Conservation (phyloP, 257 asterid species). For the Euphrasia confusa region DNA sequence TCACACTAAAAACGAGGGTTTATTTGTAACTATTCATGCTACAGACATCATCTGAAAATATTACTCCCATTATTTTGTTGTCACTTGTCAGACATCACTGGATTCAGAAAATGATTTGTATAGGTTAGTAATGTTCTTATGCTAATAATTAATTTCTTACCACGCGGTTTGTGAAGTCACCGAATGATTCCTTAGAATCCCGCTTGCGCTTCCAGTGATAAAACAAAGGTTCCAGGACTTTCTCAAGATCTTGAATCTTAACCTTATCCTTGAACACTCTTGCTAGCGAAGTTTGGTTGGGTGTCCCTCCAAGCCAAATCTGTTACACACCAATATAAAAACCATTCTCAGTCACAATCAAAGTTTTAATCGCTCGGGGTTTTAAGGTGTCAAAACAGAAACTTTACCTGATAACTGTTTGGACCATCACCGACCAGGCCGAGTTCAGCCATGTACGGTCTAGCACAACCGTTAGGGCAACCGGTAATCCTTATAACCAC, state of each 20-base stretch:
- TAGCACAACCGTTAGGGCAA: slow-evolving; percentile 98
- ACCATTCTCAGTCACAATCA: slow-evolving; percentile 6
- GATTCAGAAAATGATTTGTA: background rate
- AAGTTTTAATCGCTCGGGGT: background rate
- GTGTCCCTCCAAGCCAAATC: slow-evolving; percentile 97
- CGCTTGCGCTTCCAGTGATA: slow-evolving; percentile 86
- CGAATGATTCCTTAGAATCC: slow-evolving; percentile 72
- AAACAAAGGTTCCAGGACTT: slow-evolving; percentile 85
- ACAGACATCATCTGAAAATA: background rate
- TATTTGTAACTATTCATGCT: background rate
- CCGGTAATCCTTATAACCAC: slow-evolving; percentile 89
- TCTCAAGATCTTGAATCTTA: slow-evolving; percentile 86
- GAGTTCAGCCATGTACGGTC: slow-evolving; percentile 99
- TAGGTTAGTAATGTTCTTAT: background rate
- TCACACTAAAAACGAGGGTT: background rate
- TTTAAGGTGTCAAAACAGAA: slow-evolving; percentile 1
- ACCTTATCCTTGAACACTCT: slow-evolving; percentile 72
- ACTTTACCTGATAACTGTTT: slow-evolving; percentile 82
- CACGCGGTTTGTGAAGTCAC: slow-evolving; percentile 81
- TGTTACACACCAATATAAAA: slow-evolving; percentile 20
- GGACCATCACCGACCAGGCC: slow-evolving; percentile 98
- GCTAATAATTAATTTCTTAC: slow-evolving; percentile 33
- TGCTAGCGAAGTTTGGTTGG: slow-evolving; percentile 80
- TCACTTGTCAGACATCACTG: background rate
- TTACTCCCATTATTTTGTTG: background rate